A percentile compares a stretch with the other conserved stretches of the same genome.
phyloP scores from a whole-genome alignment of 148 eudicot genomes.

The Rhododendron griersonianum region DNA sequence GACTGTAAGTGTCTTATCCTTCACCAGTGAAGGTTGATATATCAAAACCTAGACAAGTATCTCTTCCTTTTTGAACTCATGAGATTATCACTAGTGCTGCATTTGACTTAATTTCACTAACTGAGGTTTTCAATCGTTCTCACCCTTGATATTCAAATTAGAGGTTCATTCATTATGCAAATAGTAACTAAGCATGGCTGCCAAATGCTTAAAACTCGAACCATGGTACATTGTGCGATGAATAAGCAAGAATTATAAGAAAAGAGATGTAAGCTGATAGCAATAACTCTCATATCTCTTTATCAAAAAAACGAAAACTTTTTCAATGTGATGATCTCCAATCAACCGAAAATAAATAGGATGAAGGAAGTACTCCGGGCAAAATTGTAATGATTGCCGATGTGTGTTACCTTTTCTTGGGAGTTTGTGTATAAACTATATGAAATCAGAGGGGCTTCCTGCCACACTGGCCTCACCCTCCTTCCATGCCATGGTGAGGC shows the following conservation, averaged over 20 bases:
- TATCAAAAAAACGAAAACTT: not conserved
- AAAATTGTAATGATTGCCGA: not conserved
- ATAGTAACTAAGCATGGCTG: not conserved
- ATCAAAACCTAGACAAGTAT: not conserved
- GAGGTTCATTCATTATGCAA: not conserved
- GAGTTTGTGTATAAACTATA: too few relatives aligned
- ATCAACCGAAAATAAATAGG: not conserved
- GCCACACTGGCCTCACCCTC: not conserved
- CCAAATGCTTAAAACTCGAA: not conserved
- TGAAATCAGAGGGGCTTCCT: too few relatives aligned
- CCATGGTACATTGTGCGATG: not conserved
- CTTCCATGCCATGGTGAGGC: not conserved
- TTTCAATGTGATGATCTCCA: not conserved
- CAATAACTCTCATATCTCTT: not conserved
- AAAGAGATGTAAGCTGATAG: not conserved
- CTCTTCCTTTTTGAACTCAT: too few relatives aligned
- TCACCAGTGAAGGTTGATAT: not conserved
- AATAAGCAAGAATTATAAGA: not conserved
- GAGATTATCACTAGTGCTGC: too few relatives aligned
- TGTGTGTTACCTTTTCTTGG: too few relatives aligned
- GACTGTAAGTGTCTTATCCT: constrained; percentile 35
- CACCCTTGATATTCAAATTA: not conserved
- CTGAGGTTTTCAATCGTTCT: not conserved
- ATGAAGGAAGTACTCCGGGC: not conserved
- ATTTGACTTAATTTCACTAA: not conserved